Evolutionary conservation across 331 rosid genomes (phyloP), one percentile per base, ranked within the genome.

Genomic region (Acacia pycnantha): DNA sequence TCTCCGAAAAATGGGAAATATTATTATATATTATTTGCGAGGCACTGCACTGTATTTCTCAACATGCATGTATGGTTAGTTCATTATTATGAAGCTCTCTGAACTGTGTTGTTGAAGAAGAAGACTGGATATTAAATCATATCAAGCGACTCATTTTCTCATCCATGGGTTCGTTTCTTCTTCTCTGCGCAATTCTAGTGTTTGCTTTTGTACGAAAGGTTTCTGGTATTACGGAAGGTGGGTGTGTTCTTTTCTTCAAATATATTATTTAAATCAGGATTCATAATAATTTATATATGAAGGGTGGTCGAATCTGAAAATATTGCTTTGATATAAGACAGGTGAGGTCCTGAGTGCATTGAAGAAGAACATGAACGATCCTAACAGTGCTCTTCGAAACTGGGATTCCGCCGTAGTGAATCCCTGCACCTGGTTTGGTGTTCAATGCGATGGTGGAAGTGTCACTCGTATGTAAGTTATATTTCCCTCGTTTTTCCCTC

Each of bases 371-470:
- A 71, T 92, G 79, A 58, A 1, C 24, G 94, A 92, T 87, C 97
- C 97, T 77, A 88, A 81, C 82, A 83, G 77, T 79, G 89, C 84
- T 71, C 78, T 92, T 37, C 89, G 90, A 69, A 92, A 89, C 81
- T 92, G 97, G 97, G 94, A 92, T 73, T 70, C 92, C 22, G 85
- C 90, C 41, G 88, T 88, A 2, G 97, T 87, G 35, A 88, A 87
- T 87, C 94, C 97, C 68, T 92, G 94, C 66, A 88, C 91, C 3
- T 92, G 94, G 97, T 92, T 87, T 51, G 89, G 88, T 26, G 89
- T 89, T 73, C 83, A 86, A 4, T 87, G 92, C 82, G 82, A 80
- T 33, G 83, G 77, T 22, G 87, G 88, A 64, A 78, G 85, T 41
- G 92, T 92, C 50, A 88, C 88, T 5, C 80, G 89, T 66, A 88